Evolutionary conservation across 192 early-diverging fungal genomes (phyloP).

Genomic region (Mortierella antarctica): DNA sequence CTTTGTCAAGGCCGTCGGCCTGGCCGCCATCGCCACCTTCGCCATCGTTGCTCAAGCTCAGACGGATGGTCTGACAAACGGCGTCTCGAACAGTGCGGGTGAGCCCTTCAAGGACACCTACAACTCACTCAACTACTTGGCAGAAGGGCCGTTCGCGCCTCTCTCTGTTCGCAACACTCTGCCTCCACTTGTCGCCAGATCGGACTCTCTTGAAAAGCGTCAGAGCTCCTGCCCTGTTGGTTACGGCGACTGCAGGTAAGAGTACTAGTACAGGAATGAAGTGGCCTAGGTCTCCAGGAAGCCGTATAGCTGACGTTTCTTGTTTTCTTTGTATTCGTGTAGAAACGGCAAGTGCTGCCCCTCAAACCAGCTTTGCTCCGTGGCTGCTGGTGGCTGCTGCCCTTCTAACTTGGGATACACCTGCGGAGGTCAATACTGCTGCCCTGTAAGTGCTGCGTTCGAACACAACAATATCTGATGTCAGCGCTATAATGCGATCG

Average conservation of each 20-base stretch:
- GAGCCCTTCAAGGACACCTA: neutral
- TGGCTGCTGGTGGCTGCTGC: constrained; percentile 11
- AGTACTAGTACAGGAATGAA: neutral
- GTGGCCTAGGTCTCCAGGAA: neutral
- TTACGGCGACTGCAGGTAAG: constrained; percentile 13
- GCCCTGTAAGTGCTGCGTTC: constrained; percentile 13
- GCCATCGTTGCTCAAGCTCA: no score
- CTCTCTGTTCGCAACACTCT: neutral
- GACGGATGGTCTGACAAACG: no score
- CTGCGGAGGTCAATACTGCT: constrained; percentile 14
- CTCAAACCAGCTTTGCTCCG: neutral
- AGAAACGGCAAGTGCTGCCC: constrained; percentile 14
- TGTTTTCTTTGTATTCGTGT: neutral
- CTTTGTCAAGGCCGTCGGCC: no score
- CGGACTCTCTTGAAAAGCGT: neutral
- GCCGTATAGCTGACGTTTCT: neutral
- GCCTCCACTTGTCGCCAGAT: neutral
- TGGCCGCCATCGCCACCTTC: no score
- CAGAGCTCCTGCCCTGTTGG: constrained; percentile 1
- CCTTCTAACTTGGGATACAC: constrained; percentile 4
- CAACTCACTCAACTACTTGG: neutral
- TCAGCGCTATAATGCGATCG: no score
- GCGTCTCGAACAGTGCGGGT: no score
- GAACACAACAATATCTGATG: neutral
- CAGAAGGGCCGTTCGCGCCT: constrained; percentile 1